Evolutionary conservation across 345 rosid species (phyloP).

Genomic region (Arabis alpina): DNA sequence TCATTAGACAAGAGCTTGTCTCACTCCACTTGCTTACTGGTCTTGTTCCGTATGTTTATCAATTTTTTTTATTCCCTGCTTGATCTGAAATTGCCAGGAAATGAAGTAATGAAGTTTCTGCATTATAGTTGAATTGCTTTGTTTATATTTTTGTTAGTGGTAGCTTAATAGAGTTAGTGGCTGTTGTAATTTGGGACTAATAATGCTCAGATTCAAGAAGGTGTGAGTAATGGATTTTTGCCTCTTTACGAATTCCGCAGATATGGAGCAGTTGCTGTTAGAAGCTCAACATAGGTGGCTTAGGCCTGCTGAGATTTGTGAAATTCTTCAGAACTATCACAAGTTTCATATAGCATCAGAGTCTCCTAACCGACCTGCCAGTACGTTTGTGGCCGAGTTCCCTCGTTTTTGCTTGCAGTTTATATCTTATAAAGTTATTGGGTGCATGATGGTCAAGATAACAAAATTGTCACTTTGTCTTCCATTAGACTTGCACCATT

Average conservation of each 20-base stretch:
- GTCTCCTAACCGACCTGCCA: conserved; percentile 76
- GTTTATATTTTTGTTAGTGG: conserved; percentile 14
- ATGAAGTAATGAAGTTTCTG: conserved; percentile 5
- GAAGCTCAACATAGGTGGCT: conserved; percentile 95
- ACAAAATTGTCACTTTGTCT: neutral
- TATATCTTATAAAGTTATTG: neutral
- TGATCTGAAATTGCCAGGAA: conserved; percentile 14
- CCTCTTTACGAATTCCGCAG: conserved; percentile 30
- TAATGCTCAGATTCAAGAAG: neutral
- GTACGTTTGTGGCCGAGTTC: conserved; percentile 51
- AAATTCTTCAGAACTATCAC: conserved; percentile 78
- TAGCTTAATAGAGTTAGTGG: neutral
- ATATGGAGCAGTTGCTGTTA: conserved; percentile 51
- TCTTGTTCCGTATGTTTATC: neutral
- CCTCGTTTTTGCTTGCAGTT: conserved; percentile 11
- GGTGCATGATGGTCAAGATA: neutral
- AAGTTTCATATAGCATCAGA: conserved; percentile 79
- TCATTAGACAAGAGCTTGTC: conserved; percentile 1
- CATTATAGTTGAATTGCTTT: neutral
- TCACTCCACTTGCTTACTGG: conserved; percentile 17
- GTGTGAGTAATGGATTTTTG: conserved; percentile 10
- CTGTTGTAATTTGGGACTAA: neutral
- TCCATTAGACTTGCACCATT: neutral
- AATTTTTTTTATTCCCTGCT: neutral
- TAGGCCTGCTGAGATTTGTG: conserved; percentile 94